Conservation (phyloP, 164 flowering plant genomes). For the Euptelea pleiosperma region DNA sequence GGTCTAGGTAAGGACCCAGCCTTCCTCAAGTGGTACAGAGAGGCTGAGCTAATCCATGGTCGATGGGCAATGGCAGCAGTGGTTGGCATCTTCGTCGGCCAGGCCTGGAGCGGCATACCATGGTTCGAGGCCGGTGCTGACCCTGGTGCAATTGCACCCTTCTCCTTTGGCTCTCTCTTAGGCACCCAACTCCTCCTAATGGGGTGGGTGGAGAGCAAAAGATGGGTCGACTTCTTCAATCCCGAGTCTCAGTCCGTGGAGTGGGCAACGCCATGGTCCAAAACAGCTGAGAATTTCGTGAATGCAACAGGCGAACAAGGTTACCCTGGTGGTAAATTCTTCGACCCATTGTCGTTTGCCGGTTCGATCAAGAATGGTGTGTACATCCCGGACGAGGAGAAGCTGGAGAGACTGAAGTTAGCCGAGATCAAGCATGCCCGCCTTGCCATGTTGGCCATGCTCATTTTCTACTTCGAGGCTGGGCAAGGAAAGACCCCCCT, state of each 20-base stretch:
- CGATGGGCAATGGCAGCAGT: conserved; percentile 99
- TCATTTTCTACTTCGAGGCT: conserved; percentile 93
- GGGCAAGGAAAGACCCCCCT: conserved; percentile 99
- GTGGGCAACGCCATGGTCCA: conserved; percentile 99
- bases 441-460: conserved; percentile 93
- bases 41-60: conserved; percentile 97
- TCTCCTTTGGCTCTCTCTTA: conserved; percentile 84
- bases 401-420: conserved; percentile 83
- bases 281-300: conserved; percentile 79
- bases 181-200: conserved; percentile 94
- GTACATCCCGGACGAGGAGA: conserved; percentile 76
- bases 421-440: conserved; percentile 97
- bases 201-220: conserved; percentile 99
- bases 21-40: conserved; percentile 97
- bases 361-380: conserved; percentile 68
- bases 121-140: conserved; percentile 99
- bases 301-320: conserved; percentile 94
- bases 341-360: conserved; percentile 74
- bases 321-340: conserved; percentile 95
- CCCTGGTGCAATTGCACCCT: conserved; percentile 93
- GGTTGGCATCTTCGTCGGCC: conserved; percentile 89
- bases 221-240: conserved; percentile 99
- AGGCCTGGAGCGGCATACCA: conserved; percentile 93
- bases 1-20: conserved; percentile 97
- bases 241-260: conserved; percentile 94